These are phyloP conservation scores for Beauveria sp. DNA, from an alignment of 2,329 filamentous ascomycete species.

Conservation along the genomic window DNA sequence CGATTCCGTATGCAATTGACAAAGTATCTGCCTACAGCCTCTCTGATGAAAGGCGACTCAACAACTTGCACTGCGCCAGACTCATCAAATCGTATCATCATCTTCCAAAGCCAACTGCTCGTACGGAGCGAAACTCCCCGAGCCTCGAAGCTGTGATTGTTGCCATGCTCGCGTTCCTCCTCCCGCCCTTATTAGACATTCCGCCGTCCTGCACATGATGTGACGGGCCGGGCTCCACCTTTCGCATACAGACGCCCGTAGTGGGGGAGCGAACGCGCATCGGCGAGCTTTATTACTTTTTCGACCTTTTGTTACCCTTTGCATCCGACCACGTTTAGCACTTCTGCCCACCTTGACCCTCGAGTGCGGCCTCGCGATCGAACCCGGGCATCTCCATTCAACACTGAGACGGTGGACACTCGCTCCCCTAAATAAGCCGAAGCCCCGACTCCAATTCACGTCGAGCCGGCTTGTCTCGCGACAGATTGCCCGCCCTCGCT, in stretches of 20 bases:
- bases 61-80: background rate
- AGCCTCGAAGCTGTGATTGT: background rate
- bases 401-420: too few relatives aligned
- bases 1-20: too few relatives aligned
- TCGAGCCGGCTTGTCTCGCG: background rate
- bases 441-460: background rate
- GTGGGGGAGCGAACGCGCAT: background rate
- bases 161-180: background rate
- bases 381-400: background rate
- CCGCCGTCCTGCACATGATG: slow-evolving; percentile 19
- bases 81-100: background rate
- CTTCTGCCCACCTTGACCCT: background rate
- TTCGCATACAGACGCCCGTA: background rate
- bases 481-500: background rate
- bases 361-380: background rate
- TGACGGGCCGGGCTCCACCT: slow-evolving; percentile 59
- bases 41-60: too few relatives aligned
- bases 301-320: background rate
- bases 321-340: background rate
- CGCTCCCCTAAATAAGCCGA: background rate
- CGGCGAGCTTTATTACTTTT: background rate
- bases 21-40: too few relatives aligned
- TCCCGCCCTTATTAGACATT: background rate
- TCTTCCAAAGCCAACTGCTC: background rate
- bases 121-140: background rate